phyloP scores from a whole-genome alignment of 352 stramenopile species.

The Globisporangium lucens region DNA sequence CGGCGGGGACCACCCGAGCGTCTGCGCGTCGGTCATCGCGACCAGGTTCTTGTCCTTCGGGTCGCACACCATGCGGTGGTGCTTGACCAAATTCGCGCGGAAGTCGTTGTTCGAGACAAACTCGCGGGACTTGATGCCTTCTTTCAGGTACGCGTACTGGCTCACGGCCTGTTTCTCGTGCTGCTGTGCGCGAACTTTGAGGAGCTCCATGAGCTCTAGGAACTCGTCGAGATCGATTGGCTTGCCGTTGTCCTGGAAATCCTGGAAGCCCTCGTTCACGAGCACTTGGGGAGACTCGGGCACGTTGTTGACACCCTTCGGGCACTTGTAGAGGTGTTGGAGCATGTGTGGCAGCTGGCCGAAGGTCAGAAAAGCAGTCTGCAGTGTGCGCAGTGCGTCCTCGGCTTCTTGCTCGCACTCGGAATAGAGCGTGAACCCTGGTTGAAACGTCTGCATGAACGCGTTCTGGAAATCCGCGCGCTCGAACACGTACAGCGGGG shows the following conservation, averaged over 20 bases:
- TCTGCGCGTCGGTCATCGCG: constrained; percentile 50
- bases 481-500: constrained; percentile 56
- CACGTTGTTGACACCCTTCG: constrained; percentile 50
- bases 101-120: constrained; percentile 61
- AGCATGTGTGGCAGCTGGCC: constrained; percentile 42
- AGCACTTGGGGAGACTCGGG: constrained; percentile 24
- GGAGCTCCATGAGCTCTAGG: constrained; percentile 29
- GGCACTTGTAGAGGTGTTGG: constrained; percentile 58
- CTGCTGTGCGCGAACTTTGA: constrained; percentile 31
- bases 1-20: constrained; percentile 47
- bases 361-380: constrained; percentile 30
- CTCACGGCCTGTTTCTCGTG: constrained; percentile 21
- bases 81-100: constrained; percentile 47
- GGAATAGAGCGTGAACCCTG: constrained; percentile 50
- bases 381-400: constrained; percentile 25
- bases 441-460: constrained; percentile 51
- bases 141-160: constrained; percentile 40
- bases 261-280: constrained; percentile 23
- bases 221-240: constrained; percentile 24
- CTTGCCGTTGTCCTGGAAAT: not conserved
- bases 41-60: constrained; percentile 42
- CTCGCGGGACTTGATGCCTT: constrained; percentile 33
- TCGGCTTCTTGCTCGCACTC: constrained; percentile 55
- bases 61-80: constrained; percentile 50
- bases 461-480: constrained; percentile 47